Evolutionary conservation across 345 rosid species (phyloP).

Genomic region (Ceriops tagal): DNA sequence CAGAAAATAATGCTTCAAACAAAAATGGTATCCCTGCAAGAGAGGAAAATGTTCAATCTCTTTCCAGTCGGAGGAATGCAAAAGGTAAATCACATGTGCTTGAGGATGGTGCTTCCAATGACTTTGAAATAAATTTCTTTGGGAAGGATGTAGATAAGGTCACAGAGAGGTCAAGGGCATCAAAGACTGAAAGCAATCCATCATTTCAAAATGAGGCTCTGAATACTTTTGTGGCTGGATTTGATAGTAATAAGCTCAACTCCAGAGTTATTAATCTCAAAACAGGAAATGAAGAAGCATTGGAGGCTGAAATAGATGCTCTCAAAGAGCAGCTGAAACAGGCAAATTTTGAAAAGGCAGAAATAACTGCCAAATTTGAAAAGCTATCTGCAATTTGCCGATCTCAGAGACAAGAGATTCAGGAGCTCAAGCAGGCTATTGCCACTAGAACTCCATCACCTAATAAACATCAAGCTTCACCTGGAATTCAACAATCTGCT

Average conservation of each 20-base stretch:
- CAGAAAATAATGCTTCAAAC: conserved; percentile 37
- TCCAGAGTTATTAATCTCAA: conserved; percentile 29
- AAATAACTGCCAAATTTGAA: conserved; percentile 74
- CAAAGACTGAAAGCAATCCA: conserved; percentile 35
- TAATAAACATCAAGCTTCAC: conserved; percentile 45
- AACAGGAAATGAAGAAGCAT: conserved; percentile 47
- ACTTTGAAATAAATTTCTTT: conserved; percentile 47
- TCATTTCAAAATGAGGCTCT: conserved; percentile 58
- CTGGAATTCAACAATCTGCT: conserved; percentile 39
- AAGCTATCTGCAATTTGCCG: conserved; percentile 93
- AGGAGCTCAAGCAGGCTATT: conserved; percentile 85
- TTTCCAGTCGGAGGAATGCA: conserved; percentile 30
- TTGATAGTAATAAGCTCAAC: conserved; percentile 63
- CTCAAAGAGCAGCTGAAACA: conserved; percentile 75
- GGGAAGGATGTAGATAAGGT: conserved; percentile 35
- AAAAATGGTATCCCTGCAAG: conserved; percentile 43
- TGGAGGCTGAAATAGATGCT: conserved; percentile 64
- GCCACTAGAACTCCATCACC: conserved; percentile 62
- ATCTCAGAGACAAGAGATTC: conserved; percentile 93
- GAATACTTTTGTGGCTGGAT: conserved; percentile 77
- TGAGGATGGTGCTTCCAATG: conserved; percentile 43
- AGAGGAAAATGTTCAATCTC: conserved; percentile 41
- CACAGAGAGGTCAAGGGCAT: conserved; percentile 42
- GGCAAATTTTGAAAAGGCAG: conserved; percentile 66
- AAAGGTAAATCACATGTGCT: conserved; percentile 32